These are phyloP conservation scores for Rhizophora apiculata DNA, from an alignment of 345 rosid genomes.

Conservation along the genomic window DNA sequence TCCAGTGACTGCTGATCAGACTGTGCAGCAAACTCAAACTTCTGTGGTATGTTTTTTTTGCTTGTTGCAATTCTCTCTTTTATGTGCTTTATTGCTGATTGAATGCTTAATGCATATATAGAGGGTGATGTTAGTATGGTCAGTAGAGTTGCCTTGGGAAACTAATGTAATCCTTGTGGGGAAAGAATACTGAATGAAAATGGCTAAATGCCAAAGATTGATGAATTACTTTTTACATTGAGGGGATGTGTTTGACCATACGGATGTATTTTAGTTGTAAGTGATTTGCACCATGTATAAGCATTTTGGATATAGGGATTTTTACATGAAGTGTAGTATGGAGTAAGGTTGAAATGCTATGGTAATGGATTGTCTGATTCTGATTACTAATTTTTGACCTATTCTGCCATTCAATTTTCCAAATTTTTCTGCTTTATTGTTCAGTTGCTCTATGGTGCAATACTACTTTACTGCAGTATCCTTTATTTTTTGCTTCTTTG, in stretches of 20 bases:
- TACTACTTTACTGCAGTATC: neutral
- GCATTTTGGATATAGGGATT: neutral
- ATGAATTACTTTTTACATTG: neutral
- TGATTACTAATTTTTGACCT: no score
- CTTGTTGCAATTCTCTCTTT: neutral
- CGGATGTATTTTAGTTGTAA: neutral
- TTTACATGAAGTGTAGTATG: neutral
- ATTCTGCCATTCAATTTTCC: no score
- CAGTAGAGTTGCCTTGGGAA: neutral
- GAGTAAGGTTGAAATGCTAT: no score
- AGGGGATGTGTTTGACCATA: neutral
- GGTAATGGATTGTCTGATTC: no score
- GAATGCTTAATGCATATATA: neutral
- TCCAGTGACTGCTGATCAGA: constrained; percentile 47
- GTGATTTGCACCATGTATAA: neutral
- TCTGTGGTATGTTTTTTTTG: constrained; percentile 45
- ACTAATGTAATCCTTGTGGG: neutral
- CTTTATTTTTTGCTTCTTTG: constrained; percentile 1
- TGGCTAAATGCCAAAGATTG: no score
- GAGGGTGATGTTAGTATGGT: neutral
- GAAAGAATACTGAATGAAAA: neutral
- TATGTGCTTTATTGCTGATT: neutral
- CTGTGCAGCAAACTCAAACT: constrained; percentile 41
- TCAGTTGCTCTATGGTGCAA: neutral
- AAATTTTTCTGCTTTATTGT: neutral